Percentiles rank a stretch among this genome's conserved stretches.
phyloP scores from a whole-genome alignment of 345 rosid genomes.

The Populus nigra region DNA sequence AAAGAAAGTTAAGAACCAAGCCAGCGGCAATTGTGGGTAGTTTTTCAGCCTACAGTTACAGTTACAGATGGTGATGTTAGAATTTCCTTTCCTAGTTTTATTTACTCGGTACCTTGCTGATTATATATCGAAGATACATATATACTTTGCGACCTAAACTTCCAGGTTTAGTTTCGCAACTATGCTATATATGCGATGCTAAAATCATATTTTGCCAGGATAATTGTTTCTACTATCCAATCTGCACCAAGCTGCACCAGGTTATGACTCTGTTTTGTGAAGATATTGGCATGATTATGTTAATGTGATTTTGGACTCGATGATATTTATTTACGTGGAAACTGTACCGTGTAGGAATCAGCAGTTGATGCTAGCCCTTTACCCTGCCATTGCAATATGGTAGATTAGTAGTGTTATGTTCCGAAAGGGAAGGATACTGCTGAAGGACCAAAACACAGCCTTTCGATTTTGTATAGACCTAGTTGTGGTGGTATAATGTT shows the following conservation, averaged over 20 bases:
- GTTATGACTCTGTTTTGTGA: background rate
- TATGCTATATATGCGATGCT: background rate
- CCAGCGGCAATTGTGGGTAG: background rate
- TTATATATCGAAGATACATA: conserved; percentile 11
- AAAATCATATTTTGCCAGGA: background rate
- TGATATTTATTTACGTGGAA: background rate
- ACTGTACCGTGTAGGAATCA: background rate
- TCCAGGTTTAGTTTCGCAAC: background rate
- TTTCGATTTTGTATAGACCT: background rate
- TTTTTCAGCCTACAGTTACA: background rate
- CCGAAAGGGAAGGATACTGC: background rate
- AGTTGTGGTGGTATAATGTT: background rate
- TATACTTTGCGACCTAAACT: conserved; percentile 2
- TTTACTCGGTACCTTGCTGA: background rate
- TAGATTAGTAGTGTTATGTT: background rate
- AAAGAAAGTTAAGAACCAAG: background rate
- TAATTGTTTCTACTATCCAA: background rate
- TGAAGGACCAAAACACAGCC: background rate
- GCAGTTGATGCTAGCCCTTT: background rate
- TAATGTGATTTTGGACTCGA: background rate
- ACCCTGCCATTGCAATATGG: background rate
- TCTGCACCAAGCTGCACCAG: background rate
- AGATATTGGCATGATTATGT: background rate
- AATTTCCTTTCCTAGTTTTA: background rate
- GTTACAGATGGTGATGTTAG: background rate